Evolutionary conservation across 176 grass and related monocot species (phyloP), one percentile per base, ranked within the genome.

Genomic region (Avena insularis): DNA sequence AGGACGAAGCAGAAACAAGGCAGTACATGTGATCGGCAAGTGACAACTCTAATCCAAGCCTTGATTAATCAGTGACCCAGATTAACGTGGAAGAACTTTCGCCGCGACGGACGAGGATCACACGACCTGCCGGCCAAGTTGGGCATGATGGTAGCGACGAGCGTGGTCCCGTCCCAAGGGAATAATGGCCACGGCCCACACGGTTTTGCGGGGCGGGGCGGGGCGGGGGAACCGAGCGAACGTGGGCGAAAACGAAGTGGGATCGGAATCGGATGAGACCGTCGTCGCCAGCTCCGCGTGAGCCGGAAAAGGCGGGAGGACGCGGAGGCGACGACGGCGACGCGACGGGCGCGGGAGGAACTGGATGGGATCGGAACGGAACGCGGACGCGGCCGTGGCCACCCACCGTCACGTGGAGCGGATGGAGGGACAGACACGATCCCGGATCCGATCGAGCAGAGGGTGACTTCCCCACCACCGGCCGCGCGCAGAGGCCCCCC

Each of bases 401-500:
- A 77, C 74, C 79, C 62, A 69, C 79, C 81, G 12, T 58, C 81
- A 83, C 33, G 81, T 59, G 81, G 16, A 19, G 54, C 16, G 54
- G 54, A 56, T 56, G 16, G 50, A 35, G 33, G 33, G 33, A 35
- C 33, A 35, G 33, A 25, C 64, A 9, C 46, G 9, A 48, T 48
- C 53, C 48, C 48, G 10, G 63, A 82, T 38, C 80, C 31, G 62
- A 67, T 15, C 10, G 33, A 5, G 77, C 29, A 8, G 79, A 66
- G 16, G 11, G 62, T 45, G 79, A 82, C 64, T 9, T 45, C 55
- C 8, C 56, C 46, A 9, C 79, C 79, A 68, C 61, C 79, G 6
- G 49, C 0, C 16, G 51, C 17, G 23, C 46, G 46, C 46, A 9
- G 46, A 48, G 46, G 9, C 8, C 46, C 46, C 9, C 46, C 46